phyloP scores from a whole-genome alignment of 1,139 yeast species.

The Lodderomyces oxycetoniae region DNA sequence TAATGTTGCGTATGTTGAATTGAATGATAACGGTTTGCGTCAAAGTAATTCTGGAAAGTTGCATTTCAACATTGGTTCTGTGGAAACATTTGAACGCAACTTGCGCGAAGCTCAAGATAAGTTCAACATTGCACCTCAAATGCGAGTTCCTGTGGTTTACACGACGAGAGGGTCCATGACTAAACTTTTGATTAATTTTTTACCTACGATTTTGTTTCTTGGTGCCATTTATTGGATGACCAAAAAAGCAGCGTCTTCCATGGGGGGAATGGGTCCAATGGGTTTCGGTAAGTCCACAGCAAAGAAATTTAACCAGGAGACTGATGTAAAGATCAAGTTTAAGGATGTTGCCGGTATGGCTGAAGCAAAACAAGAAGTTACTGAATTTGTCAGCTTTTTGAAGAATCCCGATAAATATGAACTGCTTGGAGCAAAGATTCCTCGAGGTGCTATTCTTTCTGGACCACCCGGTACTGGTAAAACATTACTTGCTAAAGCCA shows the following conservation, averaged over 20 bases:
- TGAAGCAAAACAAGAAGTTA: conserved; percentile 96
- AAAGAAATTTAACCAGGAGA: conserved; percentile 85
- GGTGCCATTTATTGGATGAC: conserved; percentile 84
- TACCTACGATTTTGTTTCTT: conserved; percentile 78
- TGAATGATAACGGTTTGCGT: conserved; percentile 34
- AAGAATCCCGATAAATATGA: conserved; percentile 88
- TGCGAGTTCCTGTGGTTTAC: conserved; percentile 81
- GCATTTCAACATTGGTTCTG: conserved; percentile 80
- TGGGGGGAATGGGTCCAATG: conserved; percentile 62
- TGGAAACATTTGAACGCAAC: conserved; percentile 85
- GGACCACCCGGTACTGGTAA: conserved; percentile 99
- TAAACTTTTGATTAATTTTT: conserved; percentile 59
- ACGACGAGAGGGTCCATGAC: conserved; percentile 62
- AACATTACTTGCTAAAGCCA: conserved; percentile 93
- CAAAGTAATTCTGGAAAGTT: conserved; percentile 23
- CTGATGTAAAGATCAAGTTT: conserved; percentile 82
- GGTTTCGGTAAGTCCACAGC: conserved; percentile 87
- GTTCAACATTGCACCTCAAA: conserved; percentile 55
- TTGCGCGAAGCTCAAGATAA: conserved; percentile 72
- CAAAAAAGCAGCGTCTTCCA: conserved; percentile 40
- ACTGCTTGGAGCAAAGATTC: conserved; percentile 90
- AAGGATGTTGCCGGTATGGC: conserved; percentile 96
- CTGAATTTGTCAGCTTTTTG: conserved; percentile 93
- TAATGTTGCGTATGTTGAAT: conserved; percentile 34
- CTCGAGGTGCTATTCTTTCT: conserved; percentile 93